Evolutionary conservation across 169 alveolate genomes (phyloP).

Genomic region (Blepharisma undulans): DNA sequence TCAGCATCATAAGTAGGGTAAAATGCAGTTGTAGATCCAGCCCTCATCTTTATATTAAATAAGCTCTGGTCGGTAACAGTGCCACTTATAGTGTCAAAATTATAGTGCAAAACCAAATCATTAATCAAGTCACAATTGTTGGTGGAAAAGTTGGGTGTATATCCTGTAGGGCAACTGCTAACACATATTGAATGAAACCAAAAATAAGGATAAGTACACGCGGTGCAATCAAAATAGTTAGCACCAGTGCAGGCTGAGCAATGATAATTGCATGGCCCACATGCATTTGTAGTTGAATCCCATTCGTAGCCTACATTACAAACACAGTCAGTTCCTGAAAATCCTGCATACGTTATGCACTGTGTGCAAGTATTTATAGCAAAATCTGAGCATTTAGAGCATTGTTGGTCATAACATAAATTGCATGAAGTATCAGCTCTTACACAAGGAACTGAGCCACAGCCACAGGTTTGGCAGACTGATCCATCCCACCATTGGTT

Average conservation of each 20-base stretch:
- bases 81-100: slow-evolving; percentile 19
- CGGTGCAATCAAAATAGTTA: not conserved
- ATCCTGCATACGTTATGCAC: not conserved
- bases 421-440: not conserved
- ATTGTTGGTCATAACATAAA: not conserved
- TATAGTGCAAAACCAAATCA: not conserved
- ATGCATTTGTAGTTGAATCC: not conserved
- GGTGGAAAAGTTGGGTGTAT: not conserved
- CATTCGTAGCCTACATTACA: not conserved
- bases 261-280: not conserved
- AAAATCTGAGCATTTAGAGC: not conserved
- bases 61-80: not conserved
- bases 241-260: not conserved
- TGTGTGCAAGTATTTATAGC: not conserved
- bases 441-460: not conserved
- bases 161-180: not conserved
- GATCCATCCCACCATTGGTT: slow-evolving; percentile 9
- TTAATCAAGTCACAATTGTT: not conserved
- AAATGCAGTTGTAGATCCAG: not conserved
- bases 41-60: not conserved
- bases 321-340: not conserved
- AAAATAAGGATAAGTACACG: not conserved
- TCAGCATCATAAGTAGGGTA: slow-evolving; percentile 16
- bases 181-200: slow-evolving; percentile 24
- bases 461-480: not conserved